These are phyloP conservation scores for Toxicodendron radicans DNA, from an alignment of 345 rosid species.

Conservation along the genomic window DNA sequence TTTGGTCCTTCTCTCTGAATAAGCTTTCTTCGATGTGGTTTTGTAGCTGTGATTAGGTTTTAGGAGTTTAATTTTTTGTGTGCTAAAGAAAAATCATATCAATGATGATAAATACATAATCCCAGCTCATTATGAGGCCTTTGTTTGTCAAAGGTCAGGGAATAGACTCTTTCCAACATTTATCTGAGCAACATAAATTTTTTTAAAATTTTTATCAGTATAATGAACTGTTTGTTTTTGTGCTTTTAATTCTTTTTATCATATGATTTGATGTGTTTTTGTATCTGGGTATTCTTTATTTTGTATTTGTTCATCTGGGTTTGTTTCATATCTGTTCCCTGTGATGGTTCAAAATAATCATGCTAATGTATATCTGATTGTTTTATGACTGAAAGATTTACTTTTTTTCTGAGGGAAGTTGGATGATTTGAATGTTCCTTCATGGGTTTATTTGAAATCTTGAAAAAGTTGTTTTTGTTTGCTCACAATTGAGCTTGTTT, in stretches of 20 bases:
- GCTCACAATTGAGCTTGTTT: not conserved
- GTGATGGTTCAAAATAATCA: not conserved
- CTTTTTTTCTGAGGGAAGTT: constrained; percentile 6
- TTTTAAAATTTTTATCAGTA: not conserved
- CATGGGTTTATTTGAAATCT: no score
- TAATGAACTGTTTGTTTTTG: not conserved
- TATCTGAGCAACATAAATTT: not conserved
- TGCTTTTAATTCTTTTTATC: no score
- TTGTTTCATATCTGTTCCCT: not conserved
- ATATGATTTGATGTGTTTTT: not conserved
- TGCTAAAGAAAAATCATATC: not conserved
- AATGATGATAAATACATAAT: constrained; percentile 19
- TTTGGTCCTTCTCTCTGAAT: no score
- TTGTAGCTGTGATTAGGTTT: no score
- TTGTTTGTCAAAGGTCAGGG: constrained; percentile 8
- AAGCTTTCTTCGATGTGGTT: no score
- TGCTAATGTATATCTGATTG: constrained; percentile 10
- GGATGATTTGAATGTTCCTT: no score
- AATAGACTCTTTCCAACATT: constrained; percentile 14
- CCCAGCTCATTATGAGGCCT: constrained; percentile 29
- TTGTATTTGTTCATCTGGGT: not conserved
- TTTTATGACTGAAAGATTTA: not conserved
- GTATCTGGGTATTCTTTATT: not conserved
- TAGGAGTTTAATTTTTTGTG: no score
- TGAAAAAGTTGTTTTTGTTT: not conserved